Conservation (phyloP, 345 rosid genomes). For the Aegle marmelos region DNA sequence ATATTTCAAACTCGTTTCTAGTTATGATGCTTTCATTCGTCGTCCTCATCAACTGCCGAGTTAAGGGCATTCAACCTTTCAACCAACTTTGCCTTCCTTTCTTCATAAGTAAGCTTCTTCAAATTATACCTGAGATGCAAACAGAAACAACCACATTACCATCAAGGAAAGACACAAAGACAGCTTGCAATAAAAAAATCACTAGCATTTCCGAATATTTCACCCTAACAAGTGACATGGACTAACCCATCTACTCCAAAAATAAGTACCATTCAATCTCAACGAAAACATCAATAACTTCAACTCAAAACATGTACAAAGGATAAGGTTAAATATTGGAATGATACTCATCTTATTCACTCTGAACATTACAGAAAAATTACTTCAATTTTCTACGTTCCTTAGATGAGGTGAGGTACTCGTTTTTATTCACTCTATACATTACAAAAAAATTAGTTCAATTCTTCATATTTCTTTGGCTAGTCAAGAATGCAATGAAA, state of each 20-base stretch:
- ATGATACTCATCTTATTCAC: neutral
- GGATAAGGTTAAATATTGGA: neutral
- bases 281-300: neutral
- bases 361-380: too few species aligned
- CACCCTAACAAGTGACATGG: neutral
- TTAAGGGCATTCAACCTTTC: slow-evolving; percentile 67
- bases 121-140: slow-evolving; percentile 54
- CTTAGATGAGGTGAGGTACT: too few species aligned
- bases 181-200: neutral
- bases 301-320: neutral
- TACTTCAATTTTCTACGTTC: too few species aligned
- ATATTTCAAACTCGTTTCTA: neutral
- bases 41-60: slow-evolving; percentile 42
- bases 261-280: neutral
- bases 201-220: neutral
- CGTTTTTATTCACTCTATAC: too few species aligned
- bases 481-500: neutral
- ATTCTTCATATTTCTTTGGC: neutral
- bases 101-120: slow-evolving; percentile 82
- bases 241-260: neutral
- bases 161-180: neutral
- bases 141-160: neutral
- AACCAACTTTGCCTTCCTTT: slow-evolving; percentile 69
- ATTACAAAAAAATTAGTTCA: neutral
- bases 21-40: slow-evolving; percentile 30